Evolutionary conservation across 805 yeast species (phyloP), one percentile per base, ranked within the genome.

Genomic region (Ogataea ramenticola): DNA sequence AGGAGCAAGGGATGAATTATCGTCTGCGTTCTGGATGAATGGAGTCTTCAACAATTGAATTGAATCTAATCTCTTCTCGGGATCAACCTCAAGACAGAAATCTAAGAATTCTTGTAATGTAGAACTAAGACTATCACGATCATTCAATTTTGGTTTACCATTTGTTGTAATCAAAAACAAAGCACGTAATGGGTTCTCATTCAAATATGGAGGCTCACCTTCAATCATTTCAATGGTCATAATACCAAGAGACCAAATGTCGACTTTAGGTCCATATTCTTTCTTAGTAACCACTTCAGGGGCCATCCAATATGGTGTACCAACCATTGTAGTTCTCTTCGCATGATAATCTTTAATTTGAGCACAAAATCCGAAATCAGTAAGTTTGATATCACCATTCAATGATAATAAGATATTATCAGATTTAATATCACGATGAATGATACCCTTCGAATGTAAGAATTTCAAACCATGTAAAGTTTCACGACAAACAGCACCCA

Each of bases 391-490:
- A 51, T 88, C 83, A 35, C 99, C 99, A 36, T 75, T 75, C 64
- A 86, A 70, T 36, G 93, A 81, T 34, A 93, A 69, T 54, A 93
- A 68, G 48, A 93, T 84, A 60, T 93, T 93, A 62, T 93, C 99
- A 2, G 96, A 86, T 65, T 93, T 93, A 57, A 93, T 93, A 65
- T 91, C 99, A 52, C 99, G 74, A 65, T 91, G 99, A 52, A 93
- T 87, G 32, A 91, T 95, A 41, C 96, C 96, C 61, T 87, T 86
- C 9, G 86, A 78, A 60, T 93, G 99, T 54, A 93, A 70, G 61
- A 90, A 93, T 56, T 80, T 77, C 50, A 93, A 72, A 1, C 99
- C 99, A 52, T 75, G 75, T 46, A 89, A 68, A 0, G 97, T 89
- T 58, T 93, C 99, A 46, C 93, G 74, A 55, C 96, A 88, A 21